Conservation (phyloP, 2,329 filamentous ascomycete genomes). For the Remersonia thermophila region DNA sequence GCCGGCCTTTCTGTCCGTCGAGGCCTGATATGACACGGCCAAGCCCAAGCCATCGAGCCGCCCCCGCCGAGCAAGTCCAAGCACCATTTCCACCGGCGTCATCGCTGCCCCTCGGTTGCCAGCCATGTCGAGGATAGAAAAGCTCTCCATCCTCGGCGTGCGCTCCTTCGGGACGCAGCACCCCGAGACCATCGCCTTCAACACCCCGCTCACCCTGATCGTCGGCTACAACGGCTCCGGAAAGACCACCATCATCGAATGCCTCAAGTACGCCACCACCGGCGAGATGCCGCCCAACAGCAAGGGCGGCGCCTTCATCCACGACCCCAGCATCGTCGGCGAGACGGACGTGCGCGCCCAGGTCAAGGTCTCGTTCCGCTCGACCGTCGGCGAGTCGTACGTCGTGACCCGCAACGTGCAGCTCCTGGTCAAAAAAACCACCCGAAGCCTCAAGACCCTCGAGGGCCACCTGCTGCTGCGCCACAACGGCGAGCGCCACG, state of each 20-base stretch:
- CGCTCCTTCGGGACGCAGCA: conserved; percentile 74
- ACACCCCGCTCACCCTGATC: conserved; percentile 84
- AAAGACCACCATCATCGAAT: conserved; percentile 98
- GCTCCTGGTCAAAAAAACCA: conserved; percentile 72
- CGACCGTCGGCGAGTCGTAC: conserved; percentile 65
- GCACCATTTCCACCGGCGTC: too few species aligned
- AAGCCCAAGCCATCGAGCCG: too few species aligned
- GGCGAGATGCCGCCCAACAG: conserved; percentile 88
- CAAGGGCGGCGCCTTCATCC: conserved; percentile 83
- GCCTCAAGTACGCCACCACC: conserved; percentile 94
- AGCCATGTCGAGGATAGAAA: conserved; percentile 69
- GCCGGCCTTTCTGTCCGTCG: too few species aligned
- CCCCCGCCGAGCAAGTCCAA: too few species aligned
- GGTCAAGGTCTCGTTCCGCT: conserved; percentile 78
- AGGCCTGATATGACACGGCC: too few species aligned
- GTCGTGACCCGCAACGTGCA: conserved; percentile 76
- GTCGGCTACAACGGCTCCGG: conserved; percentile 96
- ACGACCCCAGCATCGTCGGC: conserved; percentile 84
- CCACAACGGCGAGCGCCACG: conserved; percentile 66
- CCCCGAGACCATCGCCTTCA: conserved; percentile 68
- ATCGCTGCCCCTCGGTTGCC: too few species aligned
- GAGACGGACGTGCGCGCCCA: conserved; percentile 85
- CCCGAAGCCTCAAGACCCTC: conserved; percentile 66
- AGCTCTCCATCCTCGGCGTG: conserved; percentile 68
- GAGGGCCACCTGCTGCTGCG: conserved; percentile 67